Evolutionary conservation across 371 early-diverging fungal genomes (phyloP), one percentile per base, ranked within the genome.

Genomic region (Mortierella sp.): DNA sequence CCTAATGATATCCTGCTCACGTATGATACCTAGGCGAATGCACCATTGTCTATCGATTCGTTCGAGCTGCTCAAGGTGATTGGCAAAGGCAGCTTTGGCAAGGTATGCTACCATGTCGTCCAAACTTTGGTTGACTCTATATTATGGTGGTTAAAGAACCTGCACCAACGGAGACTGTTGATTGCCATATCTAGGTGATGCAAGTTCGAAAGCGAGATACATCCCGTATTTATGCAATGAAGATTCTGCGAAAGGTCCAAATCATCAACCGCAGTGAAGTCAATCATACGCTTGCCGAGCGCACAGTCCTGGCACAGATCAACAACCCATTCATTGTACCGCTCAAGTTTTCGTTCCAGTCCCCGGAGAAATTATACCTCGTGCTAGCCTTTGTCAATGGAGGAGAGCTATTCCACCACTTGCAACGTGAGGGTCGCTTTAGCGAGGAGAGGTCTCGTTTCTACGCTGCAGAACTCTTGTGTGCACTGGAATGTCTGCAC

Each of bases 81-180:
- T 69, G 99, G 99, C 42, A 93, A 94, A 81, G 99, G 98, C n/a
- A 89, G 90, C 71, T 98, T 98, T 87, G 98, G 98, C 62, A 98
- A 98, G 87, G 95, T 89, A 82, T 7, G 46, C n/a, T 16, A 9
- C 9, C 3, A 7, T 7, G 4, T 3, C 24, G 4, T 14, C 49
- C 3, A 5, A 3, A 16, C 18, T 43, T n/a, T n/a, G n/a, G 23
- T 46, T 47, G 31, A 55, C 34, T 54, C 55, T 38, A 41, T 63
- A 50, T 55, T 18, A 3, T 23, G 1, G 16, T n/a, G 34, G 10
- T 34, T 4, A 10, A 7, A 4, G 34, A 10, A 7, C 34, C 10
- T n/a, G n/a, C 34, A 34, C 34, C 4, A 34, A 34, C 19, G 5
- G 45, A n/a, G n/a, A n/a, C n/a, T n/a, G n/a, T n/a, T 34, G 10